These are phyloP conservation scores for Draba incana DNA, from an alignment of 345 rosid genomes.

Conservation along the genomic window DNA sequence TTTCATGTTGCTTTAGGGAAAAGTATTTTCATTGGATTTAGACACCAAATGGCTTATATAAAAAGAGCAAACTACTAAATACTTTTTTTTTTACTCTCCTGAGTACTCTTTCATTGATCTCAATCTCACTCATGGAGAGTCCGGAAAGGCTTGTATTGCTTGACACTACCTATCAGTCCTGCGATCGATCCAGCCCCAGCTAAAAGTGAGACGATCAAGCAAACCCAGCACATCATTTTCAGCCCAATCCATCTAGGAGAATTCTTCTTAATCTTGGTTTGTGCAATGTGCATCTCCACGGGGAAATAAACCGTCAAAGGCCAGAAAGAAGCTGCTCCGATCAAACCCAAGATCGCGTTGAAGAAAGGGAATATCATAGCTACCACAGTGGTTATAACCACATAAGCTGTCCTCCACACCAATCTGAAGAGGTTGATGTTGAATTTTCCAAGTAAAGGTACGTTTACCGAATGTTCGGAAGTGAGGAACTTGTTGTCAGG, in stretches of 20 bases:
- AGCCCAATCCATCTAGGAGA: slow-evolving; percentile 75
- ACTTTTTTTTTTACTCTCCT: not conserved
- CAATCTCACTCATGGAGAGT: slow-evolving; percentile 39
- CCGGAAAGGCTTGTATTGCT: slow-evolving; percentile 74
- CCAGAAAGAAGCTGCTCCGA: slow-evolving; percentile 90
- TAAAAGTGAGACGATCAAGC: slow-evolving; percentile 66
- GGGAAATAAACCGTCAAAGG: slow-evolving; percentile 94
- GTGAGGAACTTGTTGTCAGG: slow-evolving; percentile 72
- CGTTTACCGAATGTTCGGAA: slow-evolving; percentile 45
- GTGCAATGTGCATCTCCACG: slow-evolving; percentile 79
- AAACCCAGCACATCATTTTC: slow-evolving; percentile 61
- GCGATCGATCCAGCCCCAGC: slow-evolving; percentile 78
- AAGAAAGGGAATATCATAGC: slow-evolving; percentile 97
- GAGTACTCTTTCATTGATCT: slow-evolving; percentile 12
- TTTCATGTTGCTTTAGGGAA: slow-evolving; percentile 6
- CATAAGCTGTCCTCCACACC: slow-evolving; percentile 80
- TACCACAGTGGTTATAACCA: slow-evolving; percentile 58
- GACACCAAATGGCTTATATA: slow-evolving; percentile 25
- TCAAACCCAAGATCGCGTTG: slow-evolving; percentile 78
- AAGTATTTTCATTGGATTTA: slow-evolving; percentile 31
- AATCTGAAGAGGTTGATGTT: slow-evolving; percentile 62
- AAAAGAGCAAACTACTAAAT: slow-evolving; percentile 27
- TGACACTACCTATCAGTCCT: slow-evolving; percentile 68
- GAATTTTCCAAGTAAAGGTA: slow-evolving; percentile 59
- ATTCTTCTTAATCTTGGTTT: slow-evolving; percentile 54